phyloP scores from a whole-genome alignment of 331 rosid genomes.

The Rhamnella rubrinervis region DNA sequence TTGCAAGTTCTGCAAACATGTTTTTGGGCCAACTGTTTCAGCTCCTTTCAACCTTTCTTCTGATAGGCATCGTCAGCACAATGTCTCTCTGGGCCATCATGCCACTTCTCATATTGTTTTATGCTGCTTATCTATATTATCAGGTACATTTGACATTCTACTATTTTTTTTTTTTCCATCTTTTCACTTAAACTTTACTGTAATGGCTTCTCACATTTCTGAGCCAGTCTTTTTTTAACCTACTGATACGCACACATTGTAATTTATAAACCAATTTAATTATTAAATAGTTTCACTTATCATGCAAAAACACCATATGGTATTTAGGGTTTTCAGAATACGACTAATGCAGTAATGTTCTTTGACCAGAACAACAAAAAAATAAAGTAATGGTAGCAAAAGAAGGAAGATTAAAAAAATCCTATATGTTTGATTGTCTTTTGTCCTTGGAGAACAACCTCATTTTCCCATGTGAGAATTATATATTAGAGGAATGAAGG shows the following conservation, averaged over 20 bases:
- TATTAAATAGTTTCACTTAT: no score
- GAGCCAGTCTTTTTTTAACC: not conserved
- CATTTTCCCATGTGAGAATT: not conserved
- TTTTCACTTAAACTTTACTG: not conserved
- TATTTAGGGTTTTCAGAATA: no score
- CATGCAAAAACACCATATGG: no score
- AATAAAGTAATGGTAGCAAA: no score
- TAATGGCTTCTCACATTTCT: not conserved
- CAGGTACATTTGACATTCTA: constrained; percentile 51
- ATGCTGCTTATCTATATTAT: constrained; percentile 73
- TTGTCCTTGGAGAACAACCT: no score
- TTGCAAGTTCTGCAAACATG: constrained; percentile 46
- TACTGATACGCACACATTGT: no score
- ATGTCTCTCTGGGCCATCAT: constrained; percentile 87
- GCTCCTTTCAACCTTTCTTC: constrained; percentile 77
- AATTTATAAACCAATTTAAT: no score
- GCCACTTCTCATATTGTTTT: constrained; percentile 80
- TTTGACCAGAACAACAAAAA: no score
- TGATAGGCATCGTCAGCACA: constrained; percentile 84
- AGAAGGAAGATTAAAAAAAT: no score
- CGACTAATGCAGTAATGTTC: no score
- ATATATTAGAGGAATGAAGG: not conserved
- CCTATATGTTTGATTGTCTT: no score
- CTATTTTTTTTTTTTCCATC: not conserved
- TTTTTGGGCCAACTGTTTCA: constrained; percentile 81